phyloP scores from a whole-genome alignment of 345 rosid species.

The Eucalyptus marginata region DNA sequence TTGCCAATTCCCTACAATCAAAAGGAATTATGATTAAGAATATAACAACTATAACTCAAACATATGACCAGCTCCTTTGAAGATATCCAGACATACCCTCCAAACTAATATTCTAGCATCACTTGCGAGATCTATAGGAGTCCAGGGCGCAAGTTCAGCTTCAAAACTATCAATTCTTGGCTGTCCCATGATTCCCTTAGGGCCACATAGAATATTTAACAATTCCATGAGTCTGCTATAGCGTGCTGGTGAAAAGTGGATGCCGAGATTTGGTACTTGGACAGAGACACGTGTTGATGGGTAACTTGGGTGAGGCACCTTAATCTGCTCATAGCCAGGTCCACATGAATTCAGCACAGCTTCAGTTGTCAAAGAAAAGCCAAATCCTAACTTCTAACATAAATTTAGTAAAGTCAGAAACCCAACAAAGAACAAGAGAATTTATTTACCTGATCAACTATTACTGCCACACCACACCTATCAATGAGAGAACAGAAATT shows the following conservation, averaged over 20 bases:
- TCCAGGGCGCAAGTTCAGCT: constrained; percentile 51
- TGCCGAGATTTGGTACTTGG: constrained; percentile 94
- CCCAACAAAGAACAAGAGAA: neutral
- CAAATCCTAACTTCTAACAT: neutral
- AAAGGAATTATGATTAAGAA: neutral
- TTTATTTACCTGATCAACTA: constrained; percentile 80
- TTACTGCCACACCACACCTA: constrained; percentile 92
- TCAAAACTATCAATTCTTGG: constrained; percentile 50
- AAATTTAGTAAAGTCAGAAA: neutral
- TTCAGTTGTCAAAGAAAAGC: neutral
- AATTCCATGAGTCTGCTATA: constrained; percentile 68
- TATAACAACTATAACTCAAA: neutral
- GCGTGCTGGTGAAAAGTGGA: constrained; percentile 90
- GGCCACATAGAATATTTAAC: constrained; percentile 37
- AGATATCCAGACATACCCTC: constrained; percentile 44
- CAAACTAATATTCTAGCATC: constrained; percentile 88
- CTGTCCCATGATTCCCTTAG: constrained; percentile 53
- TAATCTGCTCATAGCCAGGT: constrained; percentile 31
- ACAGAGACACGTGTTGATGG: constrained; percentile 87
- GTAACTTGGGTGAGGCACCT: constrained; percentile 71
- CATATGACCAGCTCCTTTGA: constrained; percentile 3
- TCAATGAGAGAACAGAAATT: constrained; percentile 71
- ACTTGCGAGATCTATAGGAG: constrained; percentile 56
- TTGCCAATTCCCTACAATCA: constrained; percentile 83
- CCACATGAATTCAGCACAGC: neutral